Evolutionary conservation across 2,329 filamentous ascomycete genomes (phyloP), one percentile per base, ranked within the genome.

Genomic region (Pseudonectria buxi): DNA sequence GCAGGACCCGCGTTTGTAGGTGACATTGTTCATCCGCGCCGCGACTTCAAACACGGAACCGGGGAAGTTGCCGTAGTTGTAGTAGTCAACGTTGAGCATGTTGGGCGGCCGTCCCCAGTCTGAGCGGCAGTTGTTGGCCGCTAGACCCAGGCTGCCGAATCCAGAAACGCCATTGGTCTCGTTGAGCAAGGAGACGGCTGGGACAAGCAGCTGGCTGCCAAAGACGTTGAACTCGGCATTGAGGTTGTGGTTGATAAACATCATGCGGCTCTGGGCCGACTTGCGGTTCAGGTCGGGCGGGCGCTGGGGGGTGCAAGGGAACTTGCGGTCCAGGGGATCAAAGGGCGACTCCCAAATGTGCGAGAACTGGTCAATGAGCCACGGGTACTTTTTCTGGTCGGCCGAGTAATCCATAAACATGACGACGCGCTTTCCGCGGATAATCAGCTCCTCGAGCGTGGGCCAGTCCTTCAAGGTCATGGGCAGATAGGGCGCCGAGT

Each of bases 341-440:
- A 94, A 95, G 0, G 86, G 85, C 1, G 88, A 90, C 64, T 95
- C 86, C 85, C 86, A 95, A 64, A 94, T 74, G 54, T 94, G 84
- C 6, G 75, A 76, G 65, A 95, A 95, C 61, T 95, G 73, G 58
- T 94, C 86, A 27, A 95, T 69, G 28, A 95, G 73, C 77, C 86
- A 95, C 0, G 89, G 87, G 13, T 86, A 81, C 14, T 72, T 69
- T 1, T 70, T 76, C 61, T 94, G 84, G 57, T 95, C 80, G 46
- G 87, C 85, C 46, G 81, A 69, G 65, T 94, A 94, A 63, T 94
- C 87, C 64, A 94, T 74, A 62, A 92, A 87, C 59, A 92, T 72
- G 44, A 94, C 72, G 2, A 85, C 81, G 10, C 86, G 75, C 60
- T 86, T 78, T 39, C 76, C 74, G 14, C 57, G 64, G 9, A 88